These are phyloP conservation scores for Penicillium sp. DNA, from an alignment of 2,329 filamentous ascomycete genomes.

Conservation along the genomic window DNA sequence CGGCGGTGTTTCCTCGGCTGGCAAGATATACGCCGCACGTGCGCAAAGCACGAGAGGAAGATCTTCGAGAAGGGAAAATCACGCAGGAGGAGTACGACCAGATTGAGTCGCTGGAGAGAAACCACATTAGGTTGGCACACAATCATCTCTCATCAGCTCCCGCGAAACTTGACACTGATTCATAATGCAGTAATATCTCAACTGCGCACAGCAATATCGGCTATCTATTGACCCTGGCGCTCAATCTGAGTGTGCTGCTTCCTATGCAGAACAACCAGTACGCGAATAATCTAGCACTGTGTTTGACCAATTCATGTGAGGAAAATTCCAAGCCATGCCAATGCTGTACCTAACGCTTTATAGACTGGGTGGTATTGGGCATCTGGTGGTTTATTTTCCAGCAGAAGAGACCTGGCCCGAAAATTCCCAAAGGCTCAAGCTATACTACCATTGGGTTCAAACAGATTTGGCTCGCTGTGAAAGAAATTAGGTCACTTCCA, in stretches of 20 bases:
- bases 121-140: conserved; percentile 43
- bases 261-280: conserved; percentile 42
- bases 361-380: conserved; percentile 48
- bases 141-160: not conserved
- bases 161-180: conserved; percentile 9
- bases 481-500: conserved; percentile 43
- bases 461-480: conserved; percentile 45
- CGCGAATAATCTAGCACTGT: conserved; percentile 46
- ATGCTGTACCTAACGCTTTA: conserved; percentile 1
- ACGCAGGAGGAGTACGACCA: conserved; percentile 44
- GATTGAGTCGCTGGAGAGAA: conserved; percentile 47
- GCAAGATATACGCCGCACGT: conserved; percentile 48
- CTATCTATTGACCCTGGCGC: conserved; percentile 44
- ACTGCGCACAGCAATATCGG: conserved; percentile 51
- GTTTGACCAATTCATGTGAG: conserved; percentile 48
- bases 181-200: conserved; percentile 39
- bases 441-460: conserved; percentile 49
- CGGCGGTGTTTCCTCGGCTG: conserved; percentile 45
- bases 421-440: conserved; percentile 44
- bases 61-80: conserved; percentile 45
- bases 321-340: too few relatives aligned
- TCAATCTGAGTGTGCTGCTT: conserved; percentile 46
- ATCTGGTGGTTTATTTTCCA: conserved; percentile 51
- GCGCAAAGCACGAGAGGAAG: conserved; percentile 46
- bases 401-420: conserved; percentile 45